Evolutionary conservation across 805 yeast species (phyloP).

Genomic region (Candida montana): DNA sequence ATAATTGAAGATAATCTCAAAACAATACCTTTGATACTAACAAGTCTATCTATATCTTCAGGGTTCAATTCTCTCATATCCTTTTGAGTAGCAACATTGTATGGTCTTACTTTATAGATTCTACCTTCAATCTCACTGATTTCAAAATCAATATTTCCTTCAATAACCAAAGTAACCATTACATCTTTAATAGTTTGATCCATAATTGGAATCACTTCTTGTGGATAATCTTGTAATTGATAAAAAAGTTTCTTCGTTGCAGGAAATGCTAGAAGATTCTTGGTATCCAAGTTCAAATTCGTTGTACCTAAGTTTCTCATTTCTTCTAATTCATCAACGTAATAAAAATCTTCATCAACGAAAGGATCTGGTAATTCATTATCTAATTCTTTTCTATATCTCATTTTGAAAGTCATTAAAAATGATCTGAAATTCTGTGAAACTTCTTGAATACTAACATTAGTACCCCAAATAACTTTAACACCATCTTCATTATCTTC

Average conservation of each 20-base stretch:
- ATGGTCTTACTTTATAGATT: conserved; percentile 86
- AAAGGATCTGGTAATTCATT: conserved; percentile 33
- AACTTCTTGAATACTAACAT: conserved; percentile 87
- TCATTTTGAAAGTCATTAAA: conserved; percentile 74
- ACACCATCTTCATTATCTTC: conserved; percentile 57
- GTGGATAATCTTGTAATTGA: conserved; percentile 89
- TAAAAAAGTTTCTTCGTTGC: conserved; percentile 74
- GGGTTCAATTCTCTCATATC: conserved; percentile 96
- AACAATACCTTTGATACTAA: conserved; percentile 85
- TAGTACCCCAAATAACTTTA: conserved; percentile 97
- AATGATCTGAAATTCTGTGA: conserved; percentile 76
- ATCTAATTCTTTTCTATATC: conserved; percentile 54
- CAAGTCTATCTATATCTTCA: conserved; percentile 88
- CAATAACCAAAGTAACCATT: conserved; percentile 67
- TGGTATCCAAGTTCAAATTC: conserved; percentile 79
- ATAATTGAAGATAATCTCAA: conserved; percentile 84
- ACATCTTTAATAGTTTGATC: conserved; percentile 92
- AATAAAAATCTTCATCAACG: conserved; percentile 68
- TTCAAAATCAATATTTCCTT: conserved; percentile 43
- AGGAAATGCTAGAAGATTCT: conserved; percentile 70
- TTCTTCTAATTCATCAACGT: conserved; percentile 64
- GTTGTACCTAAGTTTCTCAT: conserved; percentile 78
- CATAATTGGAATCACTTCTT: conserved; percentile 95
- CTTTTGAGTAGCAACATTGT: conserved; percentile 60
- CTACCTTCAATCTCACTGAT: conserved; percentile 70